phyloP scores from a whole-genome alignment of 139 green algal genomes.

The Axilococcus clingmanii region DNA sequence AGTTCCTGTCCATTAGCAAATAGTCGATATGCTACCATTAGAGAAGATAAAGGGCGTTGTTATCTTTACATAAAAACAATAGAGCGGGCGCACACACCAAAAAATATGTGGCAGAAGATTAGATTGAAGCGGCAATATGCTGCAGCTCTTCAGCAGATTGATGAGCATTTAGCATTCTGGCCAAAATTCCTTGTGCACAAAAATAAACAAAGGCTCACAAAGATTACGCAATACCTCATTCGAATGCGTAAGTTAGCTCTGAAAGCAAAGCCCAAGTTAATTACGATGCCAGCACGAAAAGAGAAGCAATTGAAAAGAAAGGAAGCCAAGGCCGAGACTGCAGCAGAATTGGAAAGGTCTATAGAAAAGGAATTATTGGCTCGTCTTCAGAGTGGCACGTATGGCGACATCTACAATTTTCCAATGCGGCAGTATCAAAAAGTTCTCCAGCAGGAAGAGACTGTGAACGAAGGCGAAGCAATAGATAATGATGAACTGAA shows the following conservation, averaged over 20 bases:
- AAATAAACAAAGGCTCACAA: conserved; percentile 99
- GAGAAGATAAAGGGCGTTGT: conserved; percentile 61
- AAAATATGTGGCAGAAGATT: conserved; percentile 92
- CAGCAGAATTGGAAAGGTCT: conserved; percentile 74
- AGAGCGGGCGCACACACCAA: conserved; percentile 90
- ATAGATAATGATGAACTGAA: conserved; percentile 15
- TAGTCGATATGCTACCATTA: conserved; percentile 86
- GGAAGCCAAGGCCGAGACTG: conserved; percentile 87
- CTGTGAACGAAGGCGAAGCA: conserved; percentile 49
- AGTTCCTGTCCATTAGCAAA: conserved; percentile 94
- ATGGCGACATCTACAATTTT: conserved; percentile 99
- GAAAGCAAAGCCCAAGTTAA: conserved; percentile 68
- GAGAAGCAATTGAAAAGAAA: conserved; percentile 69
- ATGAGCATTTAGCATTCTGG: conserved; percentile 82
- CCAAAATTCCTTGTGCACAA: conserved; percentile 99
- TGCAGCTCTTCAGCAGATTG: conserved; percentile 61
- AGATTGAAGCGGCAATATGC: conserved; percentile 80
- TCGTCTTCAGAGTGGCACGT: conserved; percentile 87
- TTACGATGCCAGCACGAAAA: conserved; percentile 69
- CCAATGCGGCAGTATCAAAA: conserved; percentile 82
- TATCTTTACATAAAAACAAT: conserved; percentile 98
- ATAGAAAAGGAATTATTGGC: conserved; percentile 91
- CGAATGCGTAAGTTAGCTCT: conserved; percentile 83
- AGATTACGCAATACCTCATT: conserved; percentile 99
- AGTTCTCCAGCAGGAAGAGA: conserved; percentile 57